Percentiles rank a stretch among this genome's conserved stretches.
phyloP scores from a whole-genome alignment of 2,329 filamentous ascomycete species.

The Colletotrichum caudatum region DNA sequence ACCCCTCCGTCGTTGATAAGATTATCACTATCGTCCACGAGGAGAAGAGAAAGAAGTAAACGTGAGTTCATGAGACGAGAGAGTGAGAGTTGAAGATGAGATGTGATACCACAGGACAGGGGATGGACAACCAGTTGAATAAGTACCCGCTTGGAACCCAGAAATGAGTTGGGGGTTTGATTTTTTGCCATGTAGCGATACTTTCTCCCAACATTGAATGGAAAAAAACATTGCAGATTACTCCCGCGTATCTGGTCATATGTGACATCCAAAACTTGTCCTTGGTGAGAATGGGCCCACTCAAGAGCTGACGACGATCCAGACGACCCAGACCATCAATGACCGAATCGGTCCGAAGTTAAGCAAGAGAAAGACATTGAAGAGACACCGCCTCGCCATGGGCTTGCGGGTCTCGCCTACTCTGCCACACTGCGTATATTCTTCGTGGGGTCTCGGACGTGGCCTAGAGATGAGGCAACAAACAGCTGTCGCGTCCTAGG shows the following conservation, averaged over 20 bases:
- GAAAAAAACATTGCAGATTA: conserved; percentile 9
- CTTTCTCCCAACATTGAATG: conserved; percentile 1
- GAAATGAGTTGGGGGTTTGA: conserved; percentile 19
- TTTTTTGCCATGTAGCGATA: conserved; percentile 25
- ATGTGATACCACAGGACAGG: conserved; percentile 34
- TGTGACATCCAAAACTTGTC: not conserved
- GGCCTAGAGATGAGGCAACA: not conserved
- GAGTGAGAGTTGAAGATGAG: not conserved
- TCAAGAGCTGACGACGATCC: not conserved
- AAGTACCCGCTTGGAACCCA: conserved; percentile 17
- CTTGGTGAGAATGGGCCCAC: not conserved
- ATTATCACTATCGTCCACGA: conserved; percentile 87
- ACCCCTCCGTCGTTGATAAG: conserved; percentile 88
- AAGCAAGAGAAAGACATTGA: not conserved
- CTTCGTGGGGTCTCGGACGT: not conserved
- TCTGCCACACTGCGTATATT: too few species aligned
- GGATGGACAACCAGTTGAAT: conserved; percentile 1
- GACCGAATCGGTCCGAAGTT: not conserved
- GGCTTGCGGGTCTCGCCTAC: not conserved
- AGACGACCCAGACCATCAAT: not conserved
- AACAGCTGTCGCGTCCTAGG: not conserved
- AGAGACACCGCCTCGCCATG: not conserved
- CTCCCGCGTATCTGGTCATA: not conserved
- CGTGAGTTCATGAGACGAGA: not conserved
- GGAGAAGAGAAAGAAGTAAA: conserved; percentile 65